Conservation (phyloP, 305 asterid species). For the Fraxinus angustifolia region DNA sequence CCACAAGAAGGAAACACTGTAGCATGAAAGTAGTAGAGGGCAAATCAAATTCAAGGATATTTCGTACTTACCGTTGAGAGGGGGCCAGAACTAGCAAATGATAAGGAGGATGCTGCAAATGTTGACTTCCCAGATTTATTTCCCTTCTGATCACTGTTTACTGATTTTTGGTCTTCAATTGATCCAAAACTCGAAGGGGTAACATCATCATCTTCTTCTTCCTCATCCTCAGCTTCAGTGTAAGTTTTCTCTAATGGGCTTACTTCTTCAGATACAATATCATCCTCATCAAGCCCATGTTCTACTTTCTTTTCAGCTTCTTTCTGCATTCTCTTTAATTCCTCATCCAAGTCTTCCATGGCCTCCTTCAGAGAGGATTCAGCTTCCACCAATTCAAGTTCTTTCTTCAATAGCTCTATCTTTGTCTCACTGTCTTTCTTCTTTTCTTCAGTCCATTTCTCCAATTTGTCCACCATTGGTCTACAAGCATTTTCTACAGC, state of each 20-base stretch:
- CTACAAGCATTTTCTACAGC: conserved; percentile 24
- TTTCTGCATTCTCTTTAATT: conserved; percentile 59
- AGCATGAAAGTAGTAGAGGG: background rate
- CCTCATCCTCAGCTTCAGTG: conserved; percentile 42
- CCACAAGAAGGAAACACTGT: background rate
- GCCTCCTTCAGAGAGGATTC: conserved; percentile 71
- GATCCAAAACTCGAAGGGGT: conserved; percentile 78
- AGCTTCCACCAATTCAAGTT: conserved; percentile 63
- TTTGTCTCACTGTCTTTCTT: conserved; percentile 49
- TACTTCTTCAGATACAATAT: conserved; percentile 34
- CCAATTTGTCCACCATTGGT: conserved; percentile 35
- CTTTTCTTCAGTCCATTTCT: conserved; percentile 65
- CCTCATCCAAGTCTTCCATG: conserved; percentile 67
- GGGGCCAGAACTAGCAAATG: conserved; percentile 46
- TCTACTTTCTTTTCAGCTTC: conserved; percentile 70
- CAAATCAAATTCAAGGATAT: background rate
- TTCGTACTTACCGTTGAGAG: conserved; percentile 50
- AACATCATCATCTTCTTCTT: conserved; percentile 49
- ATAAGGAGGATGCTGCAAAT: conserved; percentile 66
- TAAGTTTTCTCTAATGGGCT: conserved; percentile 30
- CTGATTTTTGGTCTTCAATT: conserved; percentile 39
- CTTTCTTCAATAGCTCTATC: conserved; percentile 46
- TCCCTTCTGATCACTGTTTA: conserved; percentile 39
- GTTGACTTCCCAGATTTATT: conserved; percentile 54
- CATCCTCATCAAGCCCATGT: conserved; percentile 42